Conservation (phyloP, 73 alveolate genomes). For the Paramecium bursaria region DNA sequence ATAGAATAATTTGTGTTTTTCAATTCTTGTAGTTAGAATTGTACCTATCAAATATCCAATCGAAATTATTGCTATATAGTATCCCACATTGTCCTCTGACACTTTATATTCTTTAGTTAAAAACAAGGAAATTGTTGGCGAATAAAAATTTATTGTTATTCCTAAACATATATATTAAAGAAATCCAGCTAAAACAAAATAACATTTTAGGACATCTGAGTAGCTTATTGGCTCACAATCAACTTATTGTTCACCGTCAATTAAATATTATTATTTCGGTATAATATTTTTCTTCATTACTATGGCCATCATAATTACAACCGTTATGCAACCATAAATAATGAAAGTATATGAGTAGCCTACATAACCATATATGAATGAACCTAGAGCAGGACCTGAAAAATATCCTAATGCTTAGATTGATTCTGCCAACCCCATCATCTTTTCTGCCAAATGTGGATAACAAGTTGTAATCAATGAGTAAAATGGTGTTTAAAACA, state of each 20-base stretch:
- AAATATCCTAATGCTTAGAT: constrained; percentile 26
- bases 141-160: no score
- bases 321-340: no score
- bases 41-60: constrained; percentile 12
- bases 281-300: no score
- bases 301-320: no score
- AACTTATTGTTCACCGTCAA: no score
- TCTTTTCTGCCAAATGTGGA: constrained; percentile 13
- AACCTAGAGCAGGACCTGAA: constrained; percentile 34
- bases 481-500: constrained; percentile 46
- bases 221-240: no score
- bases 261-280: no score
- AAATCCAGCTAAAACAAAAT: no score
- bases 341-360: constrained; percentile 8
- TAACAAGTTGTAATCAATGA: constrained; percentile 6
- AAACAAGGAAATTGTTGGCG: no score
- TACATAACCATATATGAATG: not conserved
- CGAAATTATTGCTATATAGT: constrained; percentile 12
- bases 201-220: no score
- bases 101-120: no score
- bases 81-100: constrained; percentile 45
- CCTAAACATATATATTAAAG: no score
- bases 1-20: not conserved
- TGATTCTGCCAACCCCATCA: constrained; percentile 21
- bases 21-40: not conserved